Conservation (phyloP, 2,329 filamentous ascomycete genomes). For the Aureobasidium sp. region DNA sequence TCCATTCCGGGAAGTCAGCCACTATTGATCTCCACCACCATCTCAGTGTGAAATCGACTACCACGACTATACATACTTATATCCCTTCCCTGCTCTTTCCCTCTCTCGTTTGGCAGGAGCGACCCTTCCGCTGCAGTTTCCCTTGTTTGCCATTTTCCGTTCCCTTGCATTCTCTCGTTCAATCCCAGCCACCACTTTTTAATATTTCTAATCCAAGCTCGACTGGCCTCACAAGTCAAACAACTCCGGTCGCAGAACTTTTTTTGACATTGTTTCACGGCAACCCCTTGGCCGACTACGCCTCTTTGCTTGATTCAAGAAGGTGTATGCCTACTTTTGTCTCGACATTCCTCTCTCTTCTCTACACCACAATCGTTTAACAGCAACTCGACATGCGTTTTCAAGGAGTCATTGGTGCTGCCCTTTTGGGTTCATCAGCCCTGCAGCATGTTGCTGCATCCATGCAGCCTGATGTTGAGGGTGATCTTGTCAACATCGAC, state of each 20-base stretch:
- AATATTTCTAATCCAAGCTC: conserved; percentile 11
- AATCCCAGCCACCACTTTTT: conserved; percentile 1
- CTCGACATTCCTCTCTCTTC: conserved; percentile 3
- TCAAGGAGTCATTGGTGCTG: conserved; percentile 5
- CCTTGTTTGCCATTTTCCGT: conserved; percentile 7
- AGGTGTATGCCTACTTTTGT: conserved; percentile 6
- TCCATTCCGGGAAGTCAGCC: conserved; percentile 12
- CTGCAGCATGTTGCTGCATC: conserved; percentile 11
- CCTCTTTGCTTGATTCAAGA: neutral
- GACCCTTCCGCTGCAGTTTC: conserved; percentile 11
- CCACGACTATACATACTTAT: neutral
- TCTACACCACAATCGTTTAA: conserved; percentile 5
- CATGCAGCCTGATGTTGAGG: neutral
- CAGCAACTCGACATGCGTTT: conserved; percentile 9
- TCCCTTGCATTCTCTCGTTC: conserved; percentile 14
- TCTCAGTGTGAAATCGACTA: neutral
- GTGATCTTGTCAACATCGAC: neutral
- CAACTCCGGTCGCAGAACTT: neutral
- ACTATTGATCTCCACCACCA: conserved; percentile 11
- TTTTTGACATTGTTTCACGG: conserved; percentile 9
- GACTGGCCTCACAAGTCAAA: conserved; percentile 8
- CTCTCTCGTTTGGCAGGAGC: conserved; percentile 1
- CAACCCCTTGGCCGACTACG: neutral
- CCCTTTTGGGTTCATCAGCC: conserved; percentile 7
- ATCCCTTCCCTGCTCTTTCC: neutral